Conservation (phyloP, 768 basidiomycete species). For the Mycena albidolilacea region DNA sequence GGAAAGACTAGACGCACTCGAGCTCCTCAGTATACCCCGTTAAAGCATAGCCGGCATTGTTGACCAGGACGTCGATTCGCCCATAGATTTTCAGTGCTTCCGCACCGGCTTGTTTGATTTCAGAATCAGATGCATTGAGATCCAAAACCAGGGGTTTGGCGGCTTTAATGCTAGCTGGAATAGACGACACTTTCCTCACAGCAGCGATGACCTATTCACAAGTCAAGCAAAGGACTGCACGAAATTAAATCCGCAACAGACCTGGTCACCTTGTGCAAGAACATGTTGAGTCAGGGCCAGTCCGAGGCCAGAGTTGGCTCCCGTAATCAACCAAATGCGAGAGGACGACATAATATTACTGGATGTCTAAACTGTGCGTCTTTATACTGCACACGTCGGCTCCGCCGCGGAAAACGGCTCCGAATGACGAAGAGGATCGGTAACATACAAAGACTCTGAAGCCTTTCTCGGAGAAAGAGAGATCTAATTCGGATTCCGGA, state of each 20-base stretch:
- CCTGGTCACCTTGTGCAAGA: conserved; percentile 45
- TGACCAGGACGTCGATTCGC: conserved; percentile 29
- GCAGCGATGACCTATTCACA: conserved; percentile 31
- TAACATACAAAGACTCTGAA: too few species aligned
- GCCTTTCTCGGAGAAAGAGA: too few species aligned
- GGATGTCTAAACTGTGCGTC: too few species aligned
- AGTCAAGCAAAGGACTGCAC: background rate
- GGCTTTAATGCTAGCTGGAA: conserved; percentile 26
- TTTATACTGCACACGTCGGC: too few species aligned
- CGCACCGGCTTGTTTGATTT: conserved; percentile 26
- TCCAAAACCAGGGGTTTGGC: conserved; percentile 29
- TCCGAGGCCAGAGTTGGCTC: conserved; percentile 46
- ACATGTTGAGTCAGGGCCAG: conserved; percentile 43
- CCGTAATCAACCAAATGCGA: conserved; percentile 46
- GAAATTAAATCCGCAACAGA: conserved; percentile 11
- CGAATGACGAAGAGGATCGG: too few species aligned
- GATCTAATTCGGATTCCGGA: too few species aligned
- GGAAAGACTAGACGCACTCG: background rate
- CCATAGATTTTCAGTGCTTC: conserved; percentile 29
- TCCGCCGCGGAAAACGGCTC: too few species aligned
- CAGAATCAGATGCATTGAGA: conserved; percentile 31
- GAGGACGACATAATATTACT: background rate
- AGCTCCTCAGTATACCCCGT: conserved; percentile 28
- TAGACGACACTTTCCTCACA: conserved; percentile 21
- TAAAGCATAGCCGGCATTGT: conserved; percentile 29